phyloP scores from a whole-genome alignment of 305 asterid genomes.

The Solanum hybrid region DNA sequence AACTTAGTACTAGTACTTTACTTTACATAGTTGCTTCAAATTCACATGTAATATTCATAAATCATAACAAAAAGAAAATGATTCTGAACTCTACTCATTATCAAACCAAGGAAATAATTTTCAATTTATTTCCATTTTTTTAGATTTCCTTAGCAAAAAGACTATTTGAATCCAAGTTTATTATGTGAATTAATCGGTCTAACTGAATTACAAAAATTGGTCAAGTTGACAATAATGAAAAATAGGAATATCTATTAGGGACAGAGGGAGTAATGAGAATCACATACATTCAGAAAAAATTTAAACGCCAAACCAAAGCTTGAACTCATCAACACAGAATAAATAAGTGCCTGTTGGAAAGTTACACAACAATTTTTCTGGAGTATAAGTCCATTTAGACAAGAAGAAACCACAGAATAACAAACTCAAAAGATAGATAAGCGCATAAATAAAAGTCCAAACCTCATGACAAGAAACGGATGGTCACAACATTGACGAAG shows the following conservation, averaged over 20 bases:
- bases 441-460: neutral
- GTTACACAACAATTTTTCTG: neutral
- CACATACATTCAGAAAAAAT: neutral
- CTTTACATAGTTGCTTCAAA: neutral
- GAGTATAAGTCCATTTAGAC: neutral
- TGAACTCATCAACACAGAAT: neutral
- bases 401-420: neutral
- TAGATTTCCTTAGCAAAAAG: neutral
- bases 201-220: neutral
- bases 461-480: slow-evolving; percentile 98
- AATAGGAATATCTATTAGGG: neutral
- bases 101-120: neutral
- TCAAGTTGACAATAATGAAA: neutral
- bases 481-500: slow-evolving; percentile 99
- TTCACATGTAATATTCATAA: neutral
- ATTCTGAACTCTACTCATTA: neutral
- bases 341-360: neutral
- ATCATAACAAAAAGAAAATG: neutral
- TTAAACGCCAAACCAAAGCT: neutral
- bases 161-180: neutral
- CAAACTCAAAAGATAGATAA: neutral
- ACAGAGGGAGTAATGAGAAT: neutral
- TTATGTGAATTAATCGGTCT: neutral
- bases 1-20: neutral
- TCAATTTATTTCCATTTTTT: neutral